Conservation (phyloP, 2,329 filamentous ascomycete genomes). For the Raffaelea deltoideospora region DNA sequence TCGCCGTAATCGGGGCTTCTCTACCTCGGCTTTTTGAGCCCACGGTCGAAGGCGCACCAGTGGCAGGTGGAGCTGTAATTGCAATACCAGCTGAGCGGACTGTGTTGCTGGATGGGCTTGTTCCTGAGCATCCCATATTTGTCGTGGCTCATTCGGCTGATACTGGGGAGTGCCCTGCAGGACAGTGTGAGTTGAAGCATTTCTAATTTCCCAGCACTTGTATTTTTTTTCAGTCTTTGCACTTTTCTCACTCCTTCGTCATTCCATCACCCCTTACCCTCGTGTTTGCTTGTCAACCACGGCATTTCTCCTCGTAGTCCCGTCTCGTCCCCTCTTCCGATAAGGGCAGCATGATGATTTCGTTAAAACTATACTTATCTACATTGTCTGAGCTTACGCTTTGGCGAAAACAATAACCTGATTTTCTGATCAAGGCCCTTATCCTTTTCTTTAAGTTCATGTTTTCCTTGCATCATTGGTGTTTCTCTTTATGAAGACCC, state of each 20-base stretch:
- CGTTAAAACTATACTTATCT: constrained; percentile 93
- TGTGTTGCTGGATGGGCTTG: constrained; percentile 24
- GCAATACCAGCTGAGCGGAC: constrained; percentile 47
- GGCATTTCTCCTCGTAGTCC: neutral
- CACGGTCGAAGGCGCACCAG: constrained; percentile 58
- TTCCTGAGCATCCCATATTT: constrained; percentile 34
- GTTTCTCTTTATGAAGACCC: neutral
- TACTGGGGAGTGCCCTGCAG: constrained; percentile 75
- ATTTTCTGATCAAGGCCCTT: constrained; percentile 11
- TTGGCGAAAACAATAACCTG: constrained; percentile 57
- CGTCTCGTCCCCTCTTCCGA: no score
- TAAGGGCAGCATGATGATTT: constrained; percentile 59
- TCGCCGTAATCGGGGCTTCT: constrained; percentile 53
- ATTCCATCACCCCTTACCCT: constrained; percentile 22
- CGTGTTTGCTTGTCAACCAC: no score
- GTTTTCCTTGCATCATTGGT: no score
- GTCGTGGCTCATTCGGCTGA: constrained; percentile 70
- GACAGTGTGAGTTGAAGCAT: constrained; percentile 66
- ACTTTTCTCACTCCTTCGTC: constrained; percentile 4
- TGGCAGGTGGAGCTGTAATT: constrained; percentile 58
- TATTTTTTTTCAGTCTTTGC: neutral
- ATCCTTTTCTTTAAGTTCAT: constrained; percentile 6
- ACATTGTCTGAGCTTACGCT: constrained; percentile 87
- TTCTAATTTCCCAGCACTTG: no score
- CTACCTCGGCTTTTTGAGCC: constrained; percentile 53